Base-by-base conservation (phyloP, 345 rosid genomes). In the Capsella bursapastoris region DNA sequence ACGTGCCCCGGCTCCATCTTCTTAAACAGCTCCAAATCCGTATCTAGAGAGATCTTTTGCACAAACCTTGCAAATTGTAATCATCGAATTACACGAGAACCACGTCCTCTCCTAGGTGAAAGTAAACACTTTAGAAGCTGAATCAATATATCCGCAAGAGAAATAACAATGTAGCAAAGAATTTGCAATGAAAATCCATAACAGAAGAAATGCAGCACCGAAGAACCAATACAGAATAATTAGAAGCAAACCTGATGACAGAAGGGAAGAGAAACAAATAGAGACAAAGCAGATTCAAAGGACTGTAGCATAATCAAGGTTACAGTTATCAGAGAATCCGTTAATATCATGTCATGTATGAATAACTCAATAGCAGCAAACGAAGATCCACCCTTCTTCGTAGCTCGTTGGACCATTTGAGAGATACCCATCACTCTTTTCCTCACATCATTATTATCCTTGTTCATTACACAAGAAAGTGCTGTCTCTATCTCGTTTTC, bases 21-120 rank as follows among this genome's bases (percentile, higher is more conserved):
- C 57, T 40, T 44, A 79, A 84, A 89, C 72, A 84, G 48, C 43
- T 82, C 82, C 74, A 85, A 72, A 4, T 87, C 91, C 81, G 76
- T 79, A 13, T 83, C 85, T 2, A 86, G 80, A 81, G 38, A 67
- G 29, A 87, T 85, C 32, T 82, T 85, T 22, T 81, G 86, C 25
- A 66, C 86, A 72, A 84, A 87, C 29, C 86, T 85, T 0, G 25
- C 25, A 22, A 22, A 22, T 22, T 22, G 82, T 77, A 44, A 89
- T 87, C 88, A 89, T 85, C n/a, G 91, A 84, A 43, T 87, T 89
- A 89, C 94, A 89, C 2, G 88, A 89, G 57, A 87, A 88, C 58
- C 82, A 84, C 50, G 86, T 88, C 53, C 84, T 87, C 50, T 66
- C 72, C 61, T 68, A 66, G 48, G 74, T 82, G 73, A 61, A 82